Conservation (phyloP, 495 filamentous ascomycete genomes). For the Xylaria flabelliformis region DNA sequence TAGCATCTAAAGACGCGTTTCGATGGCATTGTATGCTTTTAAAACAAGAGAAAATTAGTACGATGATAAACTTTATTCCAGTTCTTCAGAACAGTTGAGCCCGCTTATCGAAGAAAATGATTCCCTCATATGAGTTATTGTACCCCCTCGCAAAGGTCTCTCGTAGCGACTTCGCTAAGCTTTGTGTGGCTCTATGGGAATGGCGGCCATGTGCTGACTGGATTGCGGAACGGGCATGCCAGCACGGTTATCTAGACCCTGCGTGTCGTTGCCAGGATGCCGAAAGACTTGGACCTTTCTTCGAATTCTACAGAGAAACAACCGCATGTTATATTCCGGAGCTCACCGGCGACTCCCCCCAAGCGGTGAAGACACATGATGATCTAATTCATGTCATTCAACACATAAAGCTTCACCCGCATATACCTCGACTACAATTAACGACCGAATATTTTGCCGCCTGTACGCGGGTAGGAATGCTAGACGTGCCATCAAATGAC, state of each 20-base stretch:
- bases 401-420: background rate
- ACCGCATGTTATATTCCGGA: background rate
- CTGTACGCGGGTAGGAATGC: background rate
- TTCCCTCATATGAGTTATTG: background rate
- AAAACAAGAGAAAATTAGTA: background rate
- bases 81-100: background rate
- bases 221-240: background rate
- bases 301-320: constrained; percentile 1
- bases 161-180: background rate
- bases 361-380: background rate
- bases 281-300: background rate
- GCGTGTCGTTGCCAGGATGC: background rate
- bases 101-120: background rate
- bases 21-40: background rate
- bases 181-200: background rate
- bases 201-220: background rate
- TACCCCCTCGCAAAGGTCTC: constrained; percentile 5
- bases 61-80: background rate
- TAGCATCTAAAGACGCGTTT: background rate
- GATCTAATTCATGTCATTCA: constrained; percentile 1
- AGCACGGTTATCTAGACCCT: background rate
- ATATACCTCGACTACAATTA: background rate
- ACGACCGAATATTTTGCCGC: background rate
- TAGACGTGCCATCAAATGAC: background rate
- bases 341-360: background rate